These are phyloP conservation scores for Spatholobus suberectus DNA, from an alignment of 306 rosid genomes.

Conservation along the genomic window DNA sequence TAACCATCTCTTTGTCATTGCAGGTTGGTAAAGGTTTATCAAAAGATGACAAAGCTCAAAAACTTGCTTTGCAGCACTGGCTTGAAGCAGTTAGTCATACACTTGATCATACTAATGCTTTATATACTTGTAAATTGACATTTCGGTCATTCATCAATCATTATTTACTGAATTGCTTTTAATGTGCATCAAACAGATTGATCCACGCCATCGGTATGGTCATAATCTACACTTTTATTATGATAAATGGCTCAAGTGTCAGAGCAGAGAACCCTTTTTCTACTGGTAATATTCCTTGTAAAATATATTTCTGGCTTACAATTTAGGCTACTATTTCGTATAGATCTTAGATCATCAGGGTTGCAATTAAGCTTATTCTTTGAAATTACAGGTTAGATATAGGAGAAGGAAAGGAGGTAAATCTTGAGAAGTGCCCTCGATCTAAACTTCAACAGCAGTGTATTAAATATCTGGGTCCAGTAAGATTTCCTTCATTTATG, in stretches of 20 bases:
- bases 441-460: constrained; percentile 84
- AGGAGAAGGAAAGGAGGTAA: constrained; percentile 85
- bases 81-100: constrained; percentile 87
- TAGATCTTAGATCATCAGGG: neutral
- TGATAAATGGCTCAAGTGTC: constrained; percentile 80
- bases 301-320: neutral
- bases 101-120: constrained; percentile 4
- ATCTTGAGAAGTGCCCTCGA: constrained; percentile 64
- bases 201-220: constrained; percentile 93
- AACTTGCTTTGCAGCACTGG: constrained; percentile 94
- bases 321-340: neutral
- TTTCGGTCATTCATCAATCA: neutral
- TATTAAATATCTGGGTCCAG: constrained; percentile 92
- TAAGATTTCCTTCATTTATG: constrained; percentile 43
- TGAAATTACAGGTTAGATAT: constrained; percentile 75
- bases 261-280: constrained; percentile 84
- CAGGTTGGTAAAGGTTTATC: constrained; percentile 94
- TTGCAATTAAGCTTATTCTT: constrained; percentile 25
- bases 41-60: constrained; percentile 79
- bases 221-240: constrained; percentile 95
- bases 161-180: constrained; percentile 11
- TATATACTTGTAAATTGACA: constrained; percentile 20
- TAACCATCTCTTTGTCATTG: constrained; percentile 9
- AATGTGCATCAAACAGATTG: constrained; percentile 61
- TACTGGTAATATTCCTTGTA: constrained; percentile 63